Evolutionary conservation across 148 eudicot genomes (phyloP).

Genomic region (Bassia scoparia): DNA sequence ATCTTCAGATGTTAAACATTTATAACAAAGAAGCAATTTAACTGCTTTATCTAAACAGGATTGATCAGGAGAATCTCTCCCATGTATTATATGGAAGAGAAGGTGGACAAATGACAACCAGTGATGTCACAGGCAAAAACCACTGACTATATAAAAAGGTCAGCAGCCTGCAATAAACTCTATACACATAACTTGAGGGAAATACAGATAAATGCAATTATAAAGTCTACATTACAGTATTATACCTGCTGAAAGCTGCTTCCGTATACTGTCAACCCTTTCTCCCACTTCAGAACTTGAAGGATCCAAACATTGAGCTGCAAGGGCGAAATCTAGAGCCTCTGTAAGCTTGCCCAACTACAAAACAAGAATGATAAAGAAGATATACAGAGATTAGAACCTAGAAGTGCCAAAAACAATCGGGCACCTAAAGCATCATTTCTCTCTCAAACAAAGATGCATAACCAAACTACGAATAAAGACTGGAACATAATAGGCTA

Average conservation of each 20-base stretch:
- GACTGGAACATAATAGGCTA: background rate
- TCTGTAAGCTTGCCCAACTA: slow-evolving; percentile 84
- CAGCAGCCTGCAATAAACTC: background rate
- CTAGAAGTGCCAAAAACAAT: background rate
- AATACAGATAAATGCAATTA: background rate
- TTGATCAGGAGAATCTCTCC: background rate
- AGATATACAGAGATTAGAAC: background rate
- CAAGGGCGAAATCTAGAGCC: slow-evolving; percentile 84
- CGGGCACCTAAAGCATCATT: background rate
- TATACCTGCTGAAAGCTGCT: slow-evolving; percentile 73
- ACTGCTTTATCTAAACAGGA: background rate
- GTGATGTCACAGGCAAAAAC: background rate
- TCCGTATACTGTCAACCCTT: slow-evolving; percentile 56
- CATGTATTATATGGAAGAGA: background rate
- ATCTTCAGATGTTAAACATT: background rate
- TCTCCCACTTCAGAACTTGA: slow-evolving; percentile 58
- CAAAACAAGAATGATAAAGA: slow-evolving; percentile 19
- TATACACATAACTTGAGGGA: background rate
- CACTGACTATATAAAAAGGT: background rate
- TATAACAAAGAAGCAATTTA: background rate
- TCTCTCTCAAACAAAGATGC: background rate
- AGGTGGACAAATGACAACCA: background rate
- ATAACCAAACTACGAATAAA: background rate
- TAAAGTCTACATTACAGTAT: background rate
- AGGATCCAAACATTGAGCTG: slow-evolving; percentile 66